Evolutionary conservation across 1,139 yeast genomes (phyloP), one percentile per base, ranked within the genome.

Genomic region (Suhomyces guaymorum): DNA sequence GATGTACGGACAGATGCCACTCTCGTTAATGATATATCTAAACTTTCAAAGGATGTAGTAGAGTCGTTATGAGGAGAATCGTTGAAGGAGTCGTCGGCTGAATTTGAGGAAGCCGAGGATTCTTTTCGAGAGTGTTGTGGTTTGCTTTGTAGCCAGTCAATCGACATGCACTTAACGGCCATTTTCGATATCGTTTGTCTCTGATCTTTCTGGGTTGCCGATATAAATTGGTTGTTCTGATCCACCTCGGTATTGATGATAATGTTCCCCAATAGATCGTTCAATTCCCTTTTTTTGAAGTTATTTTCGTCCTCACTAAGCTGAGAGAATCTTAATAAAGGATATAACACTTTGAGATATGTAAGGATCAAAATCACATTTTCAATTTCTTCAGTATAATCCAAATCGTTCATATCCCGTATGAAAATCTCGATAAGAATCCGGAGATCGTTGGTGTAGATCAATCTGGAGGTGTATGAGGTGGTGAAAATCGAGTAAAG

Each of bases 391-490:
- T 54, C 55, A 13, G 57, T 42, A 39, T 60, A 65, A 24, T 72
- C 78, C 32, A 88, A 60, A 52, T 89, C 80, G 45, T 77, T 75
- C 37, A 90, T 67, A 55, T 90, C 96, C 38, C 97, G 66, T 4
- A 89, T 71, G 35, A 90, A 70, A 7, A 92, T 88, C 48, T 89
- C 96, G n/a, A 85, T 79, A 41, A 92, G 71, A 5, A 92, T 95
- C 50, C 83, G 80, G 40, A 90, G 63, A 56, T 92, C 98, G 52
- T 92, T 92, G 42, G 86, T 67, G 55, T 92, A 92, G 35, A 85
- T 75, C 42, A 82, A 72, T 35, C 83, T 85, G 26, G 78, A 66
- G 0, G 92, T 80, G 32, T 66, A 65, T 0, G 80, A 70, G 9
- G 84, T 77, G 3, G 92, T 81, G 59, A 90, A 80, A 1, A 89